Percentiles rank a stretch among this genome's conserved stretches.
Conservation (phyloP, 2,329 filamentous ascomycete species). For the Scortechinia acanthostroma region DNA sequence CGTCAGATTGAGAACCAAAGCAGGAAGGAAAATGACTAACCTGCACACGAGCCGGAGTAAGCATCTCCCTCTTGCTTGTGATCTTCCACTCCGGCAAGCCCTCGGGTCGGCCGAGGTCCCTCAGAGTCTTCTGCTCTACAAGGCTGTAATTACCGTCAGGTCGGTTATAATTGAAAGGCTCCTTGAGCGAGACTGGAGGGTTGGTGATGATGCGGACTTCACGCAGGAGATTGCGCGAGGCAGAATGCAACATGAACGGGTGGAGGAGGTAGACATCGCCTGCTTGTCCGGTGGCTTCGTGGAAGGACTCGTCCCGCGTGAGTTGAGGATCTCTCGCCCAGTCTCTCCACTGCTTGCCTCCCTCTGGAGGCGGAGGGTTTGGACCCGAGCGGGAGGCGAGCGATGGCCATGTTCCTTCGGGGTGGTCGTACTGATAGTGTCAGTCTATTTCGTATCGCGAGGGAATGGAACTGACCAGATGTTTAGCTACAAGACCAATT, state of each 20-base stretch:
- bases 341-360: too few species aligned
- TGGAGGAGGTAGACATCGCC: conserved; percentile 1
- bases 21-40: too few species aligned
- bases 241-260: conserved; percentile 6
- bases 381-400: too few species aligned
- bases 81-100: conserved; percentile 43
- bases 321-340: too few species aligned
- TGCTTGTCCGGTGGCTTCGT: neutral
- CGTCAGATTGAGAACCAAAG: too few species aligned
- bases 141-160: conserved; percentile 37
- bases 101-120: conserved; percentile 33
- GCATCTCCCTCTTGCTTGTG: conserved; percentile 32
- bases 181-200: conserved; percentile 39
- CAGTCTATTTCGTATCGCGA: too few species aligned
- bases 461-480: too few species aligned
- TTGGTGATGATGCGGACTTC: conserved; percentile 44
- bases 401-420: too few species aligned
- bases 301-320: too few species aligned
- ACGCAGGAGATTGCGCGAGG: conserved; percentile 21
- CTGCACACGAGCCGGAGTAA: conserved; percentile 39
- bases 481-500: conserved; percentile 47
- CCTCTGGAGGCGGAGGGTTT: too few species aligned
- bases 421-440: too few species aligned
- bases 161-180: conserved; percentile 43
- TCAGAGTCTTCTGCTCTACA: conserved; percentile 46